phyloP scores from a whole-genome alignment of 345 rosid genomes.

The Camelina neglecta region DNA sequence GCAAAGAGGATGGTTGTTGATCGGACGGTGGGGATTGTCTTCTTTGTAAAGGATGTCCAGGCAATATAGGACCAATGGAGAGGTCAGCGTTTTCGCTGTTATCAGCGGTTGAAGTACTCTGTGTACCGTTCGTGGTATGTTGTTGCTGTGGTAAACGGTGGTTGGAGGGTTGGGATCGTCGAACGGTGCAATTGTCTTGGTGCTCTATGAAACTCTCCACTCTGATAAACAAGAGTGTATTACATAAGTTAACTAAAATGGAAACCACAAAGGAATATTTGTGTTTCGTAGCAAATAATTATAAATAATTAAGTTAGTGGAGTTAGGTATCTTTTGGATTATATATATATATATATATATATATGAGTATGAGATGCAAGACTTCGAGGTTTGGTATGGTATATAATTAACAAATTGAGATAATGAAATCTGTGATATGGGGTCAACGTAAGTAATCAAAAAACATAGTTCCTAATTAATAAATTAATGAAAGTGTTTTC shows the following conservation, averaged over 20 bases:
- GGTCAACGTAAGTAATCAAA: slow-evolving; percentile 46
- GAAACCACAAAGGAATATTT: slow-evolving; percentile 36
- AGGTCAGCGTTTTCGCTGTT: slow-evolving; percentile 58
- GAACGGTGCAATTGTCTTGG: slow-evolving; percentile 85
- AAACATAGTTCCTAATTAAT: slow-evolving; percentile 10
- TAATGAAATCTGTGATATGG: slow-evolving; percentile 29
- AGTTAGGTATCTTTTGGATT: slow-evolving; percentile 44
- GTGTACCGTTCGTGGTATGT: slow-evolving; percentile 36
- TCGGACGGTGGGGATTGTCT: slow-evolving; percentile 44
- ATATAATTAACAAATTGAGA: slow-evolving; percentile 41
- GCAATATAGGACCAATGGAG: slow-evolving; percentile 48
- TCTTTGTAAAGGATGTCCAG: slow-evolving; percentile 50
- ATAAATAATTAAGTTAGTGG: slow-evolving; percentile 38
- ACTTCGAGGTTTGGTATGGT: slow-evolving; percentile 33
- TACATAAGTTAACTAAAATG: slow-evolving; percentile 3
- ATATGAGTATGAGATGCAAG: slow-evolving; percentile 33
- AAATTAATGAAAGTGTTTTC: slow-evolving; percentile 1
- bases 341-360: slow-evolving; percentile 19
- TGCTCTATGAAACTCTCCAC: slow-evolving; percentile 99
- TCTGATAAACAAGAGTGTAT: slow-evolving; percentile 49
- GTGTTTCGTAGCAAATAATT: background rate
- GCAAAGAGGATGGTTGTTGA: slow-evolving; percentile 31
- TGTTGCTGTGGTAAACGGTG: slow-evolving; percentile 47
- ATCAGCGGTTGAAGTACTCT: slow-evolving; percentile 55
- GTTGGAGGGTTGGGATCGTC: slow-evolving; percentile 56